phyloP scores from a whole-genome alignment of 371 early-diverging fungal species.

The Mortierella sp. region DNA sequence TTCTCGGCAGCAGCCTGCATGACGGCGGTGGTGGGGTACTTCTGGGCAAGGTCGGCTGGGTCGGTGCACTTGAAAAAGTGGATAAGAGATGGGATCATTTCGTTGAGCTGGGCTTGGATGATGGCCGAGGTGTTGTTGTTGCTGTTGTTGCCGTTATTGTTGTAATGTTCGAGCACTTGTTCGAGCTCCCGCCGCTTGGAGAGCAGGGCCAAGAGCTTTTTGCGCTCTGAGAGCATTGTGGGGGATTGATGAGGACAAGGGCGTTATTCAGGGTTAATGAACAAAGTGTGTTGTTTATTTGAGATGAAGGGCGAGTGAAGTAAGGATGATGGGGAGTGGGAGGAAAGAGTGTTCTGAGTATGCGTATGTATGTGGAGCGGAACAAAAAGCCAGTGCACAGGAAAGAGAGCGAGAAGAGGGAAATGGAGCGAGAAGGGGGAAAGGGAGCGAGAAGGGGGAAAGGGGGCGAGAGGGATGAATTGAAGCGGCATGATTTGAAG shows the following conservation, averaged over 20 bases:
- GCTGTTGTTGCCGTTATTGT: neutral
- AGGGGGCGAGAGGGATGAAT: too few species aligned
- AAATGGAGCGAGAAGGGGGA: neutral
- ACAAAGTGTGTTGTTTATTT: neutral
- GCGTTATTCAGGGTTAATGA: neutral
- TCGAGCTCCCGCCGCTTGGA: constrained; percentile 27
- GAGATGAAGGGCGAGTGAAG: neutral
- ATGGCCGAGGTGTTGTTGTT: neutral
- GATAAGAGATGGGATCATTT: constrained; percentile 15
- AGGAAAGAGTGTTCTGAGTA: neutral
- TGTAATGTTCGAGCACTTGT: constrained; percentile 3
- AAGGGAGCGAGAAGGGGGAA: neutral
- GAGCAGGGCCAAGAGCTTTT: constrained; percentile 33
- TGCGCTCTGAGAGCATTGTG: constrained; percentile 40
- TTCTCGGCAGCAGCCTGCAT: constrained; percentile 34
- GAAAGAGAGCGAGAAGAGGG: neutral
- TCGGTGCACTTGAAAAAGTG: constrained; percentile 26
- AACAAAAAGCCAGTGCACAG: neutral
- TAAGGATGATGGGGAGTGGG: neutral
- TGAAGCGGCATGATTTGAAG: too few species aligned
- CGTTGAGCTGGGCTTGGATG: constrained; percentile 16
- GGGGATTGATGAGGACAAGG: neutral
- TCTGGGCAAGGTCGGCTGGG: neutral
- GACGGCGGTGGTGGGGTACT: constrained; percentile 26
- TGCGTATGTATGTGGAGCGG: neutral